phyloP scores from a whole-genome alignment of 441 rosid genomes.

The Oxalis stricta region DNA sequence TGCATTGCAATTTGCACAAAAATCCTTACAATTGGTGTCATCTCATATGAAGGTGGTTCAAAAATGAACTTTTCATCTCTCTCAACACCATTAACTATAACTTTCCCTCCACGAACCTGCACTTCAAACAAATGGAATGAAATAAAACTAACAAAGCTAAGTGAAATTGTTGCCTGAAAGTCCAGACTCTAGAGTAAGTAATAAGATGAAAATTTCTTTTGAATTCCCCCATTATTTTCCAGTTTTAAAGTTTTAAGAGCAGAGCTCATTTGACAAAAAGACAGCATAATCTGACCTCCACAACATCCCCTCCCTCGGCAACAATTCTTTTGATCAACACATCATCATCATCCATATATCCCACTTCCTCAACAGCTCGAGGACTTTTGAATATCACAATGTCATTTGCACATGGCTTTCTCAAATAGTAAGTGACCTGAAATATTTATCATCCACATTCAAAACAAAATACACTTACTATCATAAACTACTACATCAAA shows the following conservation, averaged over 20 bases:
- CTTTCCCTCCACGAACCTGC: slow-evolving; percentile 75
- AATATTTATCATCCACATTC: slow-evolving; percentile 2
- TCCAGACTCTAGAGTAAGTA: too few species aligned
- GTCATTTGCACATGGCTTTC: slow-evolving; percentile 92
- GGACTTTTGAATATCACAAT: slow-evolving; percentile 90
- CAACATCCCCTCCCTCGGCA: slow-evolving; percentile 83
- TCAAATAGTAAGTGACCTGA: slow-evolving; percentile 76
- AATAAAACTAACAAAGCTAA: too few species aligned
- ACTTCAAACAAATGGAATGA: background rate
- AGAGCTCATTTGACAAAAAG: background rate
- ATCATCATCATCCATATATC: slow-evolving; percentile 78
- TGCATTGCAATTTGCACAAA: background rate
- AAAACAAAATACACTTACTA: background rate
- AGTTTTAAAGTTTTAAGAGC: background rate
- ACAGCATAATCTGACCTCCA: slow-evolving; percentile 43
- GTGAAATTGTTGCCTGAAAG: too few species aligned
- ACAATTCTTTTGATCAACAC: slow-evolving; percentile 82
- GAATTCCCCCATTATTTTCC: background rate
- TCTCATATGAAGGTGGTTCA: slow-evolving; percentile 69
- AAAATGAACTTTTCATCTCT: slow-evolving; percentile 55
- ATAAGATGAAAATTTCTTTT: too few species aligned
- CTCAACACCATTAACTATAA: slow-evolving; percentile 57
- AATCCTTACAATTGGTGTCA: slow-evolving; percentile 67
- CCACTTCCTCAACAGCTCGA: slow-evolving; percentile 85
- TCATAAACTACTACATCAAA: background rate